These are phyloP conservation scores for Apocynum venetum DNA, from an alignment of 257 asterid genomes.

Conservation along the genomic window DNA sequence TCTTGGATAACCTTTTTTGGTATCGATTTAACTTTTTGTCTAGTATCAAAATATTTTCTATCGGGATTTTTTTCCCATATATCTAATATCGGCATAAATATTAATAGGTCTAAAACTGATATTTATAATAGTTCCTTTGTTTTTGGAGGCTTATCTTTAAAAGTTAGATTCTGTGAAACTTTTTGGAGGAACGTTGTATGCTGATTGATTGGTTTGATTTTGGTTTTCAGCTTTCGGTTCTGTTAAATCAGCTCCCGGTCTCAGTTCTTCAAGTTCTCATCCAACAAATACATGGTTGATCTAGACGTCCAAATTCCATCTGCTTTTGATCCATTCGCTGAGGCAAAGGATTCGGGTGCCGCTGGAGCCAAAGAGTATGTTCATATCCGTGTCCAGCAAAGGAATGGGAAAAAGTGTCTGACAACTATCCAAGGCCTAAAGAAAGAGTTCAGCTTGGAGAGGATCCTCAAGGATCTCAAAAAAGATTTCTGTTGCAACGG, in stretches of 20 bases:
- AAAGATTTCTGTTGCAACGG: conserved; percentile 91
- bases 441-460: conserved; percentile 70
- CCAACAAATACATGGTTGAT: conserved; percentile 63
- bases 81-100: too few relatives aligned
- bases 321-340: conserved; percentile 75
- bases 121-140: too few relatives aligned
- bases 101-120: too few relatives aligned
- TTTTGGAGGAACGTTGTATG: not conserved
- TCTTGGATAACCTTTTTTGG: too few relatives aligned
- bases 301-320: conserved; percentile 53
- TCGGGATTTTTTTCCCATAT: too few relatives aligned
- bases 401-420: conserved; percentile 80
- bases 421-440: conserved; percentile 75
- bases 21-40: too few relatives aligned
- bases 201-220: not conserved
- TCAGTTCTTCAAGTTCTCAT: conserved; percentile 7
- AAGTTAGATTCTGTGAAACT: not conserved
- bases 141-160: too few relatives aligned
- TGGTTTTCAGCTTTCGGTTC: conserved; percentile 4
- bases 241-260: not conserved
- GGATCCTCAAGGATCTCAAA: conserved; percentile 66
- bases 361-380: conserved; percentile 74
- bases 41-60: too few relatives aligned
- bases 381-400: conserved; percentile 79
- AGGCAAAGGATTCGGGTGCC: conserved; percentile 57